A percentile compares a stretch with the other conserved stretches of the same genome.
phyloP scores from a whole-genome alignment of 805 yeast species.

The Candida chauliodis region DNA sequence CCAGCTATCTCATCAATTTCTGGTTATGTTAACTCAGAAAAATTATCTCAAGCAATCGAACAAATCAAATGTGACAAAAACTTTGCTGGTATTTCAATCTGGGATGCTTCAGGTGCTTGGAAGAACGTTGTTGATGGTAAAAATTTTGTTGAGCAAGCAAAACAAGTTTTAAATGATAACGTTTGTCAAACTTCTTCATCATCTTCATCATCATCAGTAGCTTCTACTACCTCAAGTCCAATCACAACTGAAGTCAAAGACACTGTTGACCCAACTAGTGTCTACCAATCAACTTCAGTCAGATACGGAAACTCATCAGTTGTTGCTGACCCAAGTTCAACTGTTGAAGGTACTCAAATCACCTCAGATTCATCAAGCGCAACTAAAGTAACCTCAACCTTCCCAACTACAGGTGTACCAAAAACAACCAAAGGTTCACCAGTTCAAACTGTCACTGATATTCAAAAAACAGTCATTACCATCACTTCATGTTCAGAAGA shows the following conservation, averaged over 20 bases:
- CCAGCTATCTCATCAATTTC: constrained; percentile 58
- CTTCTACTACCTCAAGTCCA: constrained; percentile 9
- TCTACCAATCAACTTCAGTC: constrained; percentile 4
- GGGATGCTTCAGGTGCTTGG: constrained; percentile 32
- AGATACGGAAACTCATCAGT: constrained; percentile 7
- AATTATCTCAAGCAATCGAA: constrained; percentile 15
- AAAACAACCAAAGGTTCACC: constrained; percentile 9
- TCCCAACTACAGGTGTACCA: constrained; percentile 2
- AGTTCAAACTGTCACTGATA: constrained; percentile 20
- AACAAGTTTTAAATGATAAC: constrained; percentile 13
- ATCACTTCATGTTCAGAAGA: constrained; percentile 34
- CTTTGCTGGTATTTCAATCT: constrained; percentile 35
- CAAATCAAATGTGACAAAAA: constrained; percentile 14
- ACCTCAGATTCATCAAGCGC: background rate
- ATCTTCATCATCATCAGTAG: constrained; percentile 10
- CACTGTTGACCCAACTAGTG: constrained; percentile 4
- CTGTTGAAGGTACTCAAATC: background rate
- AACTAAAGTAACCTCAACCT: background rate
- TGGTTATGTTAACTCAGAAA: constrained; percentile 35
- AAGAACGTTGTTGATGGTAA: constrained; percentile 11
- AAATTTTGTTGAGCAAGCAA: constrained; percentile 17
- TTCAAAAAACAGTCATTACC: constrained; percentile 27
- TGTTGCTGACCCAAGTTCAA: background rate
- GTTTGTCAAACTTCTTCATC: constrained; percentile 9
- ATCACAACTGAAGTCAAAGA: constrained; percentile 1